These are phyloP conservation scores for Candida mattraensis DNA, from an alignment of 805 yeast species.

Conservation along the genomic window DNA sequence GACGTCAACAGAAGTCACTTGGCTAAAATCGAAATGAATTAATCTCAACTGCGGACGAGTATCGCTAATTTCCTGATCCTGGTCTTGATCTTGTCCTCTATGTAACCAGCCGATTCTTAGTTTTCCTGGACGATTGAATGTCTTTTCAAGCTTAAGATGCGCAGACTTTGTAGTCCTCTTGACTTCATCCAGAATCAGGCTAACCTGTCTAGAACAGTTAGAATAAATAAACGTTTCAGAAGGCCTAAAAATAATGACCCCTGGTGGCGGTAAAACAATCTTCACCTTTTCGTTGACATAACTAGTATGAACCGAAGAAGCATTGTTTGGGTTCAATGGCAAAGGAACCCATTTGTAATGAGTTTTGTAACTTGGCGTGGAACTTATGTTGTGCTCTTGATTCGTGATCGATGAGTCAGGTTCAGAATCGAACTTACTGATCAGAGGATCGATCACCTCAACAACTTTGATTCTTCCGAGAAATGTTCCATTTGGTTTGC, in stretches of 20 bases:
- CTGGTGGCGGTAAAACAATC: conserved; percentile 82
- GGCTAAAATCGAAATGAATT: conserved; percentile 78
- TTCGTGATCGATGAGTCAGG: conserved; percentile 2
- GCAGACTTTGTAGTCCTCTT: conserved; percentile 63
- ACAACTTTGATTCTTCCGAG: conserved; percentile 75
- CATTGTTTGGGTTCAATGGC: conserved; percentile 31
- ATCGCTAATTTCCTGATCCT: conserved; percentile 39
- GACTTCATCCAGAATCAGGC: conserved; percentile 65
- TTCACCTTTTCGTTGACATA: conserved; percentile 53
- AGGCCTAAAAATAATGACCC: conserved; percentile 83
- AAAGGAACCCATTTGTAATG: conserved; percentile 66
- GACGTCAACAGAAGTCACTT: conserved; percentile 72
- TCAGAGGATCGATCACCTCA: conserved; percentile 64
- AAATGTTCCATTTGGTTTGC: conserved; percentile 80
- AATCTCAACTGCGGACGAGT: conserved; percentile 67
- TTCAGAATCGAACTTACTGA: conserved; percentile 27
- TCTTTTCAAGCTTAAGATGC: conserved; percentile 47
- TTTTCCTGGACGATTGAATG: conserved; percentile 91
- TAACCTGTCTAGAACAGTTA: conserved; percentile 73
- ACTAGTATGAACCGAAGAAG: conserved; percentile 32
- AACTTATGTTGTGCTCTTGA: conserved; percentile 1
- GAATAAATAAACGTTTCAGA: conserved; percentile 81
- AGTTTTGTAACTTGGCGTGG: conserved; percentile 11
- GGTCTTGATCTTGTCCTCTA: conserved; percentile 20
- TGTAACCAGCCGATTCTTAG: conserved; percentile 36